phyloP scores from a whole-genome alignment of 129 eudicot genomes.

The Solidago caesia region DNA sequence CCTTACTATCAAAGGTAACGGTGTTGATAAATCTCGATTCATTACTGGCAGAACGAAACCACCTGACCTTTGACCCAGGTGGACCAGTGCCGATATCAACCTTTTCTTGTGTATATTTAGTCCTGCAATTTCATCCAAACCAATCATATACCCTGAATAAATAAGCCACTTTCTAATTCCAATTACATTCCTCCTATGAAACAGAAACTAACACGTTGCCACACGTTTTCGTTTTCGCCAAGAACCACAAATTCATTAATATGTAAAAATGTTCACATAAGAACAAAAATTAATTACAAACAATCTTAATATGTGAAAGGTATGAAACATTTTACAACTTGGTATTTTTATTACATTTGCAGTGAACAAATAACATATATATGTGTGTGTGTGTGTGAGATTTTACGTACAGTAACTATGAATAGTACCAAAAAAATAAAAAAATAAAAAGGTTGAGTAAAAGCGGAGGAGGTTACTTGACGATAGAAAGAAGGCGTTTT shows the following conservation, averaged over 20 bases:
- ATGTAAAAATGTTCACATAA: no score
- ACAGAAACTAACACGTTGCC: background rate
- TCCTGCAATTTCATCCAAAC: constrained; percentile 42
- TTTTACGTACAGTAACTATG: no score
- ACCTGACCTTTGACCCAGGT: constrained; percentile 77
- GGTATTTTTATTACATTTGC: no score
- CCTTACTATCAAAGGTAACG: constrained; percentile 72
- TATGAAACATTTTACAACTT: no score
- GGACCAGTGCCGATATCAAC: constrained; percentile 90
- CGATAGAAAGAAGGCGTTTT: constrained; percentile 82
- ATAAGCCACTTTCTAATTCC: constrained; percentile 13
- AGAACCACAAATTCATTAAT: no score
- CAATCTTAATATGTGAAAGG: no score
- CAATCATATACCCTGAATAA: background rate
- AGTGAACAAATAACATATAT: no score
- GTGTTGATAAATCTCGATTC: constrained; percentile 82
- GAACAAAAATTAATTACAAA: no score
- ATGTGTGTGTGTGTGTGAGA: no score
- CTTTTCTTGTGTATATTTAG: constrained; percentile 59
- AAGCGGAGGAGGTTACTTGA: constrained; percentile 49
- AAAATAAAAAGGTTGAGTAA: background rate
- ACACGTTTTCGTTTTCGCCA: no score
- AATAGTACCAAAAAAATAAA: no score
- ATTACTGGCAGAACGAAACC: constrained; percentile 86
- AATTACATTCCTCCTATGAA: background rate